phyloP scores from a whole-genome alignment of 1,139 yeast species.

The Scheffersomyces titani region DNA sequence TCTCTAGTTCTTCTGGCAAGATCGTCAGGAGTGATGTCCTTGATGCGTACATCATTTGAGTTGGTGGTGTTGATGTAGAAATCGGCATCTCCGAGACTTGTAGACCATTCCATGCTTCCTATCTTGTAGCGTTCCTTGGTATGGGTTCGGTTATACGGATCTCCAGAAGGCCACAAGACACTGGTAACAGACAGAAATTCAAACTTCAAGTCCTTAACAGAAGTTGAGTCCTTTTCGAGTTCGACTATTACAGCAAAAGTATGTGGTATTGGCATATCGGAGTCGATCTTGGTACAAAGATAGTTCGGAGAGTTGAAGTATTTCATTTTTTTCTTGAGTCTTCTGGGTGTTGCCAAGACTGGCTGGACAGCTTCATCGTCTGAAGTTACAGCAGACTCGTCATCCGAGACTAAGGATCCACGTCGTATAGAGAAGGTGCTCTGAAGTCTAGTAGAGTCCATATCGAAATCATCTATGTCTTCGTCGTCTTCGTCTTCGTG shows the following conservation, averaged over 20 bases:
- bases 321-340: conserved; percentile 13
- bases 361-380: conserved; percentile 10
- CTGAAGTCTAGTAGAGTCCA: neutral
- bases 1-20: conserved; percentile 40
- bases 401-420: conserved; percentile 2
- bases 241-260: conserved; percentile 48
- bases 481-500: neutral
- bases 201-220: conserved; percentile 29
- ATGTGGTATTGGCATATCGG: conserved; percentile 46
- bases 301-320: conserved; percentile 39
- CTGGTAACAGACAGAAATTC: conserved; percentile 35
- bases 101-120: conserved; percentile 51
- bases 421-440: neutral
- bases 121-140: conserved; percentile 50
- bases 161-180: conserved; percentile 58
- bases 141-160: conserved; percentile 45
- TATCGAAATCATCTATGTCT: neutral
- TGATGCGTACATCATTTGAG: conserved; percentile 33
- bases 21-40: conserved; percentile 32
- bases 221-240: conserved; percentile 32
- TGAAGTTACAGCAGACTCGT: conserved; percentile 9
- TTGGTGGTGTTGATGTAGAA: conserved; percentile 44
- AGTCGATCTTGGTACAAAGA: conserved; percentile 41
- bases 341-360: conserved; percentile 6
- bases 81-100: conserved; percentile 46